Percentiles rank a stretch among this genome's conserved stretches.
Evolutionary conservation across 768 basidiomycete species (phyloP).

Genomic region (Kwoniella shandongensis): DNA sequence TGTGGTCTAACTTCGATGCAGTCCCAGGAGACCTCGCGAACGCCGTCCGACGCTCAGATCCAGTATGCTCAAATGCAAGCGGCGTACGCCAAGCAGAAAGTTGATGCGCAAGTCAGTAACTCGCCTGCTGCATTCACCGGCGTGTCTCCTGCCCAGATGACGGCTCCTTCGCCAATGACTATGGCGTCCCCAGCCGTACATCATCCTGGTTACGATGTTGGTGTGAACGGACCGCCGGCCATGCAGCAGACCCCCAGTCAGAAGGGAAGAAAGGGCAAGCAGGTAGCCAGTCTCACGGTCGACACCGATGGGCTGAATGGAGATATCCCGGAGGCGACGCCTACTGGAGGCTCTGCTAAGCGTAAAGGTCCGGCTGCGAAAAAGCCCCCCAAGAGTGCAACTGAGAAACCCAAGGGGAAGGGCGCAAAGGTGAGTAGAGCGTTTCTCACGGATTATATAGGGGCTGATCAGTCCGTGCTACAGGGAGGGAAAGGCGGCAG

Average conservation of each 20-base stretch:
- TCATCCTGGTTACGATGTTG: slow-evolving; percentile 1
- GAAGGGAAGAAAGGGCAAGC: slow-evolving; percentile 11
- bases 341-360: slow-evolving; percentile 18
- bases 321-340: slow-evolving; percentile 13
- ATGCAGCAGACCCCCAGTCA: slow-evolving; percentile 13
- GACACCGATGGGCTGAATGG: slow-evolving; percentile 13
- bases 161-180: slow-evolving; percentile 18
- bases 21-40: slow-evolving; percentile 18
- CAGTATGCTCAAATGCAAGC: slow-evolving; percentile 30
- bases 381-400: slow-evolving; percentile 11
- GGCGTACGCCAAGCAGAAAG: slow-evolving; percentile 20
- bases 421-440: slow-evolving; percentile 19
- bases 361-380: slow-evolving; percentile 19
- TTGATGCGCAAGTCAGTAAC: slow-evolving; percentile 9
- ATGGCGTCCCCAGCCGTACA: slow-evolving; percentile 10
- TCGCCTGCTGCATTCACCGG: slow-evolving; percentile 22
- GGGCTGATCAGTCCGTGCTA: background rate
- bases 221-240: slow-evolving; percentile 8
- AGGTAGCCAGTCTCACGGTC: slow-evolving; percentile 8
- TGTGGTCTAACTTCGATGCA: no score
- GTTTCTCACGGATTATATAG: no score
- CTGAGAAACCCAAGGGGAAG: slow-evolving; percentile 18
- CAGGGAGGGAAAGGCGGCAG: slow-evolving; percentile 17
- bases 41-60: slow-evolving; percentile 20
- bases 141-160: slow-evolving; percentile 28